These are phyloP conservation scores for Diplodia mutila DNA, from an alignment of 2,329 filamentous ascomycete species.

Conservation along the genomic window DNA sequence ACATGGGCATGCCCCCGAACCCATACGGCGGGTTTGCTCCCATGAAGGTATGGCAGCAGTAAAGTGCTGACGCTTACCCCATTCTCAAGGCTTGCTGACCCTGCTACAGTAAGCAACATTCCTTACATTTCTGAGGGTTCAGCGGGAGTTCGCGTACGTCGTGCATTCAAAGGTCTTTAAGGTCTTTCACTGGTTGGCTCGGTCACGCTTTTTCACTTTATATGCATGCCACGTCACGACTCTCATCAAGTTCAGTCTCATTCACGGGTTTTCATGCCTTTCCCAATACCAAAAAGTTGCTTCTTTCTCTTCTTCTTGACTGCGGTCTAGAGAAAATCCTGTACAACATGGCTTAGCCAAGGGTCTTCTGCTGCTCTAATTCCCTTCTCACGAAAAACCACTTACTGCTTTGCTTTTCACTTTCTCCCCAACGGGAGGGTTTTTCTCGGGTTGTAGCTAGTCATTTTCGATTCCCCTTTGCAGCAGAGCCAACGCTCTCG, in stretches of 20 bases:
- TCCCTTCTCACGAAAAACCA: conserved; percentile 24
- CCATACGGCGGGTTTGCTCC: conserved; percentile 68
- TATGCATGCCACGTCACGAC: conserved; percentile 27
- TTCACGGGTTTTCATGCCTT: conserved; percentile 25
- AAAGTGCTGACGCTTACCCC: conserved; percentile 13
- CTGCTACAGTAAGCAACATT: conserved; percentile 27
- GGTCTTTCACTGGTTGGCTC: conserved; percentile 28
- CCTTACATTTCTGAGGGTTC: conserved; percentile 31
- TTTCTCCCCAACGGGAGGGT: conserved; percentile 17
- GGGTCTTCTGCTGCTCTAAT: conserved; percentile 27
- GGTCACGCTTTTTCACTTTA: conserved; percentile 29
- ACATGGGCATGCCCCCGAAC: conserved; percentile 70
- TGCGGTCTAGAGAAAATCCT: conserved; percentile 28
- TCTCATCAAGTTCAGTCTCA: conserved; percentile 28
- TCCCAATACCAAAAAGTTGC: conserved; percentile 28
- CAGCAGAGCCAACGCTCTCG: conserved; percentile 22
- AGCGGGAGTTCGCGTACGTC: conserved; percentile 28
- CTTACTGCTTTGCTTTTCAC: conserved; percentile 19
- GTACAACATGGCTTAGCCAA: conserved; percentile 28
- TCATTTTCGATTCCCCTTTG: conserved; percentile 27
- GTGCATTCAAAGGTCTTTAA: conserved; percentile 28
- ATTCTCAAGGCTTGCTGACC: conserved; percentile 23
- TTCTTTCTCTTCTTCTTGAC: conserved; percentile 25
- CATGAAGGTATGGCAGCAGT: conserved; percentile 60
- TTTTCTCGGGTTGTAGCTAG: conserved; percentile 28